Conservation (phyloP, 2,329 filamentous ascomycete species). For the Alternaria sp. region DNA sequence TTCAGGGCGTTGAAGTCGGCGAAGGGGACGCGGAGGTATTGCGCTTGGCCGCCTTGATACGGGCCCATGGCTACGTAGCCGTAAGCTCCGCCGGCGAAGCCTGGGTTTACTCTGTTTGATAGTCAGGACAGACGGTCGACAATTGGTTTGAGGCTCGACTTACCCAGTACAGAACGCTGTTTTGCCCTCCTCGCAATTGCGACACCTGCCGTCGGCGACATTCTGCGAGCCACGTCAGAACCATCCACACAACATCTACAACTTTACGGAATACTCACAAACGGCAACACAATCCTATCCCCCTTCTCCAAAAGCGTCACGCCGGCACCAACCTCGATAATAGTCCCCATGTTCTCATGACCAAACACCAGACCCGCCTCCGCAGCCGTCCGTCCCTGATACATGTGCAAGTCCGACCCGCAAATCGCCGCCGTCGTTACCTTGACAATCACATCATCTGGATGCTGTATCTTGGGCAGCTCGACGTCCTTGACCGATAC, state of each 20-base stretch:
- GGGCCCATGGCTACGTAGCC: constrained; percentile 68
- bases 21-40: constrained; percentile 69
- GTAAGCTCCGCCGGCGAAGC: constrained; percentile 66
- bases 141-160: neutral
- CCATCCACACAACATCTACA: too few relatives aligned
- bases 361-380: constrained; percentile 67
- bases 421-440: constrained; percentile 68
- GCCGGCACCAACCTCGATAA: constrained; percentile 62
- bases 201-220: constrained; percentile 55
- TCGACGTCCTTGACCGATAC: constrained; percentile 68
- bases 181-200: constrained; percentile 68
- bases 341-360: constrained; percentile 68
- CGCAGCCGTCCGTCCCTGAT: constrained; percentile 69
- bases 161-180: constrained; percentile 69
- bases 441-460: constrained; percentile 69
- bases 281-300: constrained; percentile 69
- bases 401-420: constrained; percentile 64
- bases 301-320: constrained; percentile 68
- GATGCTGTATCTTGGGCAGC: constrained; percentile 65
- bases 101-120: constrained; percentile 57
- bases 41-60: constrained; percentile 64
- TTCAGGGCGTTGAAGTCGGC: constrained; percentile 71
- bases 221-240: neutral
- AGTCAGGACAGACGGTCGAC: constrained; percentile 5
- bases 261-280: constrained; percentile 40